Evolutionary conservation across 2,329 filamentous ascomycete species (phyloP).

Genomic region (Escovopsis sp.): DNA sequence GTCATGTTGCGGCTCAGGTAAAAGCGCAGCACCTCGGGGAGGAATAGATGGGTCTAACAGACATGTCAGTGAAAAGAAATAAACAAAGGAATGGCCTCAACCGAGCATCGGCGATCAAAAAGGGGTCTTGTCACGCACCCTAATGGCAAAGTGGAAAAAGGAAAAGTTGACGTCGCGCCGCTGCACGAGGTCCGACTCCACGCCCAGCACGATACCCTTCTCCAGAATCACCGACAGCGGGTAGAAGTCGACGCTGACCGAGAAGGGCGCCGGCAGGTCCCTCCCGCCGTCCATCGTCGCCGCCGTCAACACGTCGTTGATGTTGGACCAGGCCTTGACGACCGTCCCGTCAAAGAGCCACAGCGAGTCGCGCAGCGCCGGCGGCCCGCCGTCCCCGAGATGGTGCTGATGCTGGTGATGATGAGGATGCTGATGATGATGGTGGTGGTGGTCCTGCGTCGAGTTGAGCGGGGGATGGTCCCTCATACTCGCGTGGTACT

Average conservation of each 20-base stretch:
- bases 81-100: no score
- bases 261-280: constrained; percentile 60
- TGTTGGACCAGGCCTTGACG: constrained; percentile 77
- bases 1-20: constrained; percentile 63
- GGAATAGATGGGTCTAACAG: constrained; percentile 70
- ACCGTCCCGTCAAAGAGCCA: constrained; percentile 89
- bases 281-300: constrained; percentile 49
- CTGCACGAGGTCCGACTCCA: constrained; percentile 89
- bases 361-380: constrained; percentile 64
- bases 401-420: no score
- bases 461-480: constrained; percentile 48
- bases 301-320: constrained; percentile 67
- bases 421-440: constrained; percentile 7
- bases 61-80: neutral
- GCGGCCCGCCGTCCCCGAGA: constrained; percentile 9
- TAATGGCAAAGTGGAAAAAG: constrained; percentile 73
- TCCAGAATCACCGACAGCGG: constrained; percentile 75
- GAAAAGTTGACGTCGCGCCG: constrained; percentile 83
- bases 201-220: constrained; percentile 78
- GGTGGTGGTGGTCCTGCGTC: constrained; percentile 14
- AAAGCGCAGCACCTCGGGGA: constrained; percentile 73
- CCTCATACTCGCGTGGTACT: constrained; percentile 86
- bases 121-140: constrained; percentile 41
- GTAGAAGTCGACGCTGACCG: constrained; percentile 85
- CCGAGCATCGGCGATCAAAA: no score